Evolutionary conservation across 2,329 filamentous ascomycete species (phyloP).

Genomic region (Colletotrichum filicis): DNA sequence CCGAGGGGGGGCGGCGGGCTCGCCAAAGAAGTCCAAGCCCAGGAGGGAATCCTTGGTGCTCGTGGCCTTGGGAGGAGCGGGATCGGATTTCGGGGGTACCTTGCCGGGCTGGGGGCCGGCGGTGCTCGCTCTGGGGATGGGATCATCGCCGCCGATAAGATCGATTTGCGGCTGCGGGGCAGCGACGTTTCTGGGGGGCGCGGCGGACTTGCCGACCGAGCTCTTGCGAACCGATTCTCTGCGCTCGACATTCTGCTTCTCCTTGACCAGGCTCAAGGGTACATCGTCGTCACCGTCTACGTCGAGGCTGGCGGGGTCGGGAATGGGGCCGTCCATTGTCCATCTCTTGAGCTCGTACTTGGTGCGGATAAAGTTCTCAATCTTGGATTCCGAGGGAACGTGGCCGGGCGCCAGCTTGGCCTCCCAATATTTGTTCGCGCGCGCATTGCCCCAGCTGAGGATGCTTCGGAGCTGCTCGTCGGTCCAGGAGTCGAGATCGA

Average conservation of each 20-base stretch:
- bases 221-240: conserved; percentile 71
- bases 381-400: conserved; percentile 95
- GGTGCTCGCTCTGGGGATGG: conserved; percentile 76
- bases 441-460: conserved; percentile 92
- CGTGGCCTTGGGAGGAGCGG: conserved; percentile 75
- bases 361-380: conserved; percentile 99
- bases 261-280: conserved; percentile 70
- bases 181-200: conserved; percentile 39
- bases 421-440: conserved; percentile 99
- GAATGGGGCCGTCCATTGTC: conserved; percentile 98
- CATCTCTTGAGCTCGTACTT: conserved; percentile 99
- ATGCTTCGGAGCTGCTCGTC: conserved; percentile 97
- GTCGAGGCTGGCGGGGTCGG: conserved; percentile 90
- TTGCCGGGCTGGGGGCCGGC: conserved; percentile 72
- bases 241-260: conserved; percentile 72
- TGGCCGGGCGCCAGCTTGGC: conserved; percentile 91
- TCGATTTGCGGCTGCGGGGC: conserved; percentile 70
- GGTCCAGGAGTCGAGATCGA: conserved; percentile 98
- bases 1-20: conserved; percentile 76
- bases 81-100: conserved; percentile 69
- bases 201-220: conserved; percentile 57
- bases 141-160: conserved; percentile 80
- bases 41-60: conserved; percentile 89
- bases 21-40: conserved; percentile 91
- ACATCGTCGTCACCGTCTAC: conserved; percentile 88